Percentiles rank a stretch among this genome's conserved stretches.
Evolutionary conservation across 495 filamentous ascomycete species (phyloP).

Genomic region (Podospora pseudopauciseta): DNA sequence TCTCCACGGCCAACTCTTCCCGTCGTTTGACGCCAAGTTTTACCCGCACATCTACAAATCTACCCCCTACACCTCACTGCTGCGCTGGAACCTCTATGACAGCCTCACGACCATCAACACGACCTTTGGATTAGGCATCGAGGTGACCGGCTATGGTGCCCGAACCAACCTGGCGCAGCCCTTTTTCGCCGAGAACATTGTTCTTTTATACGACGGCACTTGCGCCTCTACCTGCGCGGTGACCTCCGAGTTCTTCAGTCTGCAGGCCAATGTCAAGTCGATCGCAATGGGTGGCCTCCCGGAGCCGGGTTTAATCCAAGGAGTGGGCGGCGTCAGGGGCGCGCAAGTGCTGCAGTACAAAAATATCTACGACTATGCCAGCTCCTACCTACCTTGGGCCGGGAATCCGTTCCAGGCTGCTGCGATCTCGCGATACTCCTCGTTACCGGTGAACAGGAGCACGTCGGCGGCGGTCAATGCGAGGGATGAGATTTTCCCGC

Average conservation of each 20-base stretch:
- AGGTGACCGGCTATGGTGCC: constrained; percentile 44
- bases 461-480: constrained; percentile 10
- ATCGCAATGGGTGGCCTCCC: constrained; percentile 57
- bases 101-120: constrained; percentile 37
- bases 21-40: constrained; percentile 39
- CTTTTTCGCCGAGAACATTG: constrained; percentile 30
- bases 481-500: constrained; percentile 29
- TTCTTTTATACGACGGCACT: constrained; percentile 47
- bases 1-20: constrained; percentile 31
- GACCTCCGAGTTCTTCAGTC: constrained; percentile 54
- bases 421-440: constrained; percentile 6
- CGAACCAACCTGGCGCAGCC: constrained; percentile 41
- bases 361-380: constrained; percentile 10
- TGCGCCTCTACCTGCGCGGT: constrained; percentile 60
- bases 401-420: constrained; percentile 6
- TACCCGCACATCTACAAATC: constrained; percentile 27
- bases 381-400: background rate
- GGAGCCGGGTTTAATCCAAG: constrained; percentile 49
- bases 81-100: constrained; percentile 41
- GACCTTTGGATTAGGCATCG: constrained; percentile 31
- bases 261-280: constrained; percentile 51
- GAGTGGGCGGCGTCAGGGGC: constrained; percentile 58
- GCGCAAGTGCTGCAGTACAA: constrained; percentile 24
- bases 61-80: constrained; percentile 36
- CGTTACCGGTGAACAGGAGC: constrained; percentile 4